These are phyloP conservation scores for Raddia guianensis DNA, from an alignment of 176 grass and related monocot genomes.

Conservation along the genomic window DNA sequence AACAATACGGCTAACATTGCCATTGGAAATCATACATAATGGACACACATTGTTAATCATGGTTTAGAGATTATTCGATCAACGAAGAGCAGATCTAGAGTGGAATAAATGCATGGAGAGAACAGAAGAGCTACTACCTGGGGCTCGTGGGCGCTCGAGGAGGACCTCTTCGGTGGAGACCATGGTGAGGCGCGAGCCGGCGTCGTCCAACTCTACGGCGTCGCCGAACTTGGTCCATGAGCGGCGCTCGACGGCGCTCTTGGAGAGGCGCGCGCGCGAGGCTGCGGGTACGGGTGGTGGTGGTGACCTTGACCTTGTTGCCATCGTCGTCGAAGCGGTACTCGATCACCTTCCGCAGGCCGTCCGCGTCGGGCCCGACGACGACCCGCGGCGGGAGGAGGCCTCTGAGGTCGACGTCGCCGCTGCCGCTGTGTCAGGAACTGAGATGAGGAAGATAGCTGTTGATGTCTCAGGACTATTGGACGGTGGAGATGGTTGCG, in stretches of 20 bases:
- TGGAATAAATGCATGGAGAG: no score
- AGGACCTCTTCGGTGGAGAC: conserved; percentile 85
- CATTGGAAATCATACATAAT: no score
- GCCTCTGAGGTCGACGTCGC: conserved; percentile 65
- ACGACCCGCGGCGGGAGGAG: conserved; percentile 65
- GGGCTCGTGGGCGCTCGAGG: conserved; percentile 75
- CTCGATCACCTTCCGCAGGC: conserved; percentile 57
- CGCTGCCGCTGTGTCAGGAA: no score
- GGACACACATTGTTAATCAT: no score
- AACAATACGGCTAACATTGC: no score
- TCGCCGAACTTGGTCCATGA: conserved; percentile 84
- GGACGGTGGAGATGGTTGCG: no score
- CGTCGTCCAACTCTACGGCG: conserved; percentile 68
- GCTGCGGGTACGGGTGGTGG: conserved; percentile 61
- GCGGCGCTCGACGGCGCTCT: conserved; percentile 76
- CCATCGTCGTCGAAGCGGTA: conserved; percentile 63
- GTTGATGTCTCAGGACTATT: no score
- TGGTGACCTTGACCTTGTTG: conserved; percentile 70
- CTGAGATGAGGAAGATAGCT: no score
- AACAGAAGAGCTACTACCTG: conserved; percentile 41
- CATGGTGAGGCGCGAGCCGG: conserved; percentile 63
- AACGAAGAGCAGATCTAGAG: no score
- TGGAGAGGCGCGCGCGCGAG: conserved; percentile 68
- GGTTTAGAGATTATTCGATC: no score
- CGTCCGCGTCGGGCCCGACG: conserved; percentile 61